These are phyloP conservation scores for Mycena chlorophos DNA, from an alignment of 768 basidiomycete genomes.

Conservation along the genomic window DNA sequence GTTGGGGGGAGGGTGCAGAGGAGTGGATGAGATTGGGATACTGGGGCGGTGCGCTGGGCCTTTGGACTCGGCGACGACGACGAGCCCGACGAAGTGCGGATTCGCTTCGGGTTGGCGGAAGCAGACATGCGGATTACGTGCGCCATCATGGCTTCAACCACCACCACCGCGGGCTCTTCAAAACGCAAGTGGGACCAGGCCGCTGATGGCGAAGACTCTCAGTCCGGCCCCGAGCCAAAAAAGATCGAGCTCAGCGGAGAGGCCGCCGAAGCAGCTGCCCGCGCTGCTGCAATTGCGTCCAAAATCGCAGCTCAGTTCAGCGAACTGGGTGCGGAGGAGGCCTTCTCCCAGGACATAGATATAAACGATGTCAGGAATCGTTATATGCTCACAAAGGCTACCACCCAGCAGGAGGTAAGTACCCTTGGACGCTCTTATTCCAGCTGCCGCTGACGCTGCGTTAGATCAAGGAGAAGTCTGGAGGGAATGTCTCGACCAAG, in stretches of 20 bases:
- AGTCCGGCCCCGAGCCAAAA: constrained; percentile 40
- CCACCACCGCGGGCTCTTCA: constrained; percentile 14
- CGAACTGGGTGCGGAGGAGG: constrained; percentile 41
- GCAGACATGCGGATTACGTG: constrained; percentile 13
- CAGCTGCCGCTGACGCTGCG: not conserved
- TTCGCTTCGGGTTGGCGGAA: constrained; percentile 40
- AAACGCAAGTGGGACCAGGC: constrained; percentile 45
- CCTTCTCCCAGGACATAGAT: constrained; percentile 86
- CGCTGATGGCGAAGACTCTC: constrained; percentile 50
- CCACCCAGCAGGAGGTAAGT: constrained; percentile 93
- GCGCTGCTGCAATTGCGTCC: constrained; percentile 84
- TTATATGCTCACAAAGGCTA: constrained; percentile 90
- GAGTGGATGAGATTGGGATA: constrained; percentile 39
- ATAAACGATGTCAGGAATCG: constrained; percentile 96
- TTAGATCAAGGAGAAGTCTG: constrained; percentile 90
- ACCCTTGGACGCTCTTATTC: constrained; percentile 26
- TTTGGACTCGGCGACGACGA: constrained; percentile 37
- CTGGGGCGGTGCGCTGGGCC: constrained; percentile 31
- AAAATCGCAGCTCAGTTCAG: constrained; percentile 90
- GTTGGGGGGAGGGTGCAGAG: constrained; percentile 82
- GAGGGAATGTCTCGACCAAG: constrained; percentile 89
- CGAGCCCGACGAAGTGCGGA: constrained; percentile 36
- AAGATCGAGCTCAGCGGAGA: constrained; percentile 45
- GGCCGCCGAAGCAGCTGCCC: constrained; percentile 42
- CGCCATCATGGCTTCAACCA: not conserved